phyloP scores from a whole-genome alignment of 2,329 filamentous ascomycete species.

The Aspergillus quadricinctus region DNA sequence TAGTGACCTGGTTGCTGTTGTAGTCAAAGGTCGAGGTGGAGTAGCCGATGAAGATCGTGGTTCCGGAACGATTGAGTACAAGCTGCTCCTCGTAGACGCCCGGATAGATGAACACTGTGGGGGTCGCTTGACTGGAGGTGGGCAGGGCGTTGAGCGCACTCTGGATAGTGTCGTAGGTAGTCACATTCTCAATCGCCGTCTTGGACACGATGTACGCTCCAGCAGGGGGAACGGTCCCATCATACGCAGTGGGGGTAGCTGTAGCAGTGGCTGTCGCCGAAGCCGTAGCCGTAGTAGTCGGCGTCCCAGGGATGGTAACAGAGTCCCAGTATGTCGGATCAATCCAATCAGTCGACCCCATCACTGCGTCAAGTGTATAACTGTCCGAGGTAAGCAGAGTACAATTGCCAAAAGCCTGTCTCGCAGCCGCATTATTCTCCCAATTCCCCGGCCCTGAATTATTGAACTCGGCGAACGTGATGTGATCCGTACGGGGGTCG shows the following conservation, averaged over 20 bases:
- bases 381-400: constrained; percentile 35
- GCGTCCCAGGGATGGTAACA: constrained; percentile 27
- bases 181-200: constrained; percentile 29
- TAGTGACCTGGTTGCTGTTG: constrained; percentile 34
- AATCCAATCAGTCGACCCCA: constrained; percentile 37
- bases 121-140: constrained; percentile 28
- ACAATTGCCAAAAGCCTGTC: constrained; percentile 31
- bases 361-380: constrained; percentile 28
- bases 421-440: constrained; percentile 22
- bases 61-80: constrained; percentile 35
- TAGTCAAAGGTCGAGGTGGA: constrained; percentile 34
- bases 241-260: constrained; percentile 2
- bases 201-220: constrained; percentile 40
- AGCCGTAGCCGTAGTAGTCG: constrained; percentile 23
- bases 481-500: constrained; percentile 13
- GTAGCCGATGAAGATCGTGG: constrained; percentile 40
- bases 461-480: constrained; percentile 16
- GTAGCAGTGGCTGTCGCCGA: constrained; percentile 23
- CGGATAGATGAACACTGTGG: constrained; percentile 40
- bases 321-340: constrained; percentile 38
- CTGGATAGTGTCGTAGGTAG: constrained; percentile 36
- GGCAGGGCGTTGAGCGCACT: constrained; percentile 33
- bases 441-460: constrained; percentile 16
- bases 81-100: constrained; percentile 39
- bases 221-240: constrained; percentile 23